Evolutionary conservation across 2,329 filamentous ascomycete genomes (phyloP).

Genomic region (Monosporascus sp.): DNA sequence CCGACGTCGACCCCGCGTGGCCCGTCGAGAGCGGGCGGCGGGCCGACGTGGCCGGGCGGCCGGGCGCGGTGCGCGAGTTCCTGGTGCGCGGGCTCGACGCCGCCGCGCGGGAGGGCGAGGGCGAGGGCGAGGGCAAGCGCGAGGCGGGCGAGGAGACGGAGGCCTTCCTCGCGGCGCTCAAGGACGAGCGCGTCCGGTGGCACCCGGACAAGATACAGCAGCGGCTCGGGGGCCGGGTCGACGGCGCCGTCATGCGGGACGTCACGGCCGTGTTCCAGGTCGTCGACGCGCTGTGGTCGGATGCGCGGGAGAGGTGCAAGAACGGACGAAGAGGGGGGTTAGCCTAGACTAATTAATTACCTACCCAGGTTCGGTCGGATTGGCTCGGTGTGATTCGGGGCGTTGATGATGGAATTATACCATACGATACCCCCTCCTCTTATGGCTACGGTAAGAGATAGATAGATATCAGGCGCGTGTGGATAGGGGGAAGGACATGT

Average conservation of each 20-base stretch:
- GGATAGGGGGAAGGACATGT: too few relatives aligned
- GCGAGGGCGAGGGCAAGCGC: slow-evolving; percentile 56
- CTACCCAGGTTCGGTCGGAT: too few relatives aligned
- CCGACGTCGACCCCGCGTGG: slow-evolving; percentile 52
- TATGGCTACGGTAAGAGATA: too few relatives aligned
- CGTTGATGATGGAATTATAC: too few relatives aligned
- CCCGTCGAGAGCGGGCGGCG: slow-evolving; percentile 60
- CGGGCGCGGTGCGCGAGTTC: slow-evolving; percentile 13
- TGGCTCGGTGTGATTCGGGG: too few relatives aligned
- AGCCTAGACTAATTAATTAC: too few relatives aligned
- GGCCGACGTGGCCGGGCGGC: slow-evolving; percentile 23
- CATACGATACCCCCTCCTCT: too few relatives aligned
- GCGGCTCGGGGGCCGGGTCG: slow-evolving; percentile 68
- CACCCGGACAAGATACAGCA: slow-evolving; percentile 98
- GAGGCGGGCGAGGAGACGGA: slow-evolving; percentile 16
- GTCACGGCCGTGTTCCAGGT: slow-evolving; percentile 92
- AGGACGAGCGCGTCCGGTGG: slow-evolving; percentile 86
- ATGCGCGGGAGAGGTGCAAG: slow-evolving; percentile 38
- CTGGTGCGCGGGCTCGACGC: background rate
- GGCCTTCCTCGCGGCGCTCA: slow-evolving; percentile 50
- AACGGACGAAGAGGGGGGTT: background rate
- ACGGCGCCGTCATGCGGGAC: slow-evolving; percentile 65
- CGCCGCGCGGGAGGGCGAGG: slow-evolving; percentile 67
- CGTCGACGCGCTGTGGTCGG: slow-evolving; percentile 75
- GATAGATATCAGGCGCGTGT: too few relatives aligned